Percentiles rank a stretch among this genome's conserved stretches.
phyloP scores from a whole-genome alignment of 2,329 filamentous ascomycete species.

The Talaromyces sp. region DNA sequence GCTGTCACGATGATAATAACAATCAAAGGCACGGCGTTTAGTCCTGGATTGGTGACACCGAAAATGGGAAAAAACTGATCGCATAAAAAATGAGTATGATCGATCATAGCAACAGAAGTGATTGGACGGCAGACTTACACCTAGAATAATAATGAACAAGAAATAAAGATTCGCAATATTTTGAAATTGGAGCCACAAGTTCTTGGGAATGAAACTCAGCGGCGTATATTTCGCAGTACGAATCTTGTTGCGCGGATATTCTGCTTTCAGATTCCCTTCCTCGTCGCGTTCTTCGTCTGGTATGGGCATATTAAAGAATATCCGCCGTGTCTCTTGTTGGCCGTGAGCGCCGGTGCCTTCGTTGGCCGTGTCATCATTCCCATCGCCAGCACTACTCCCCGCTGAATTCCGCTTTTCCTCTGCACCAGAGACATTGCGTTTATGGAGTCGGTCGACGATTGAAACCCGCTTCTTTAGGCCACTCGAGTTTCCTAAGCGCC shows the following conservation, averaged over 20 bases:
- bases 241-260: slow-evolving; percentile 91
- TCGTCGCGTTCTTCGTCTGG: slow-evolving; percentile 73
- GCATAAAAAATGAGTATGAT: slow-evolving; percentile 22
- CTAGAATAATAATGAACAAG: slow-evolving; percentile 89
- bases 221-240: slow-evolving; percentile 96
- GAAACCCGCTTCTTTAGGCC: slow-evolving; percentile 76
- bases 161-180: slow-evolving; percentile 99
- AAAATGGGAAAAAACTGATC: slow-evolving; percentile 90
- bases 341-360: slow-evolving; percentile 20
- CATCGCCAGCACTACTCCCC: slow-evolving; percentile 35
- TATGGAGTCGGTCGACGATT: slow-evolving; percentile 72
- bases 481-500: slow-evolving; percentile 72
- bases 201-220: slow-evolving; percentile 91
- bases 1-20: slow-evolving; percentile 85
- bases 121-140: slow-evolving; percentile 62
- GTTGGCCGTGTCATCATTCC: slow-evolving; percentile 21
- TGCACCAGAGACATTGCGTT: slow-evolving; percentile 51
- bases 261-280: slow-evolving; percentile 66
- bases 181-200: slow-evolving; percentile 96
- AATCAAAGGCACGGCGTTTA: slow-evolving; percentile 88
- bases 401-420: slow-evolving; percentile 66
- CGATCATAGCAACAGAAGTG: neutral
- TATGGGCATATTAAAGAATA: slow-evolving; percentile 85
- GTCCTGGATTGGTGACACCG: slow-evolving; percentile 81
- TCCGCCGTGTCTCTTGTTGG: slow-evolving; percentile 49